These are phyloP conservation scores for Myriosclerotinia scirpicola DNA, from an alignment of 2,329 filamentous ascomycete species.

Conservation along the genomic window DNA sequence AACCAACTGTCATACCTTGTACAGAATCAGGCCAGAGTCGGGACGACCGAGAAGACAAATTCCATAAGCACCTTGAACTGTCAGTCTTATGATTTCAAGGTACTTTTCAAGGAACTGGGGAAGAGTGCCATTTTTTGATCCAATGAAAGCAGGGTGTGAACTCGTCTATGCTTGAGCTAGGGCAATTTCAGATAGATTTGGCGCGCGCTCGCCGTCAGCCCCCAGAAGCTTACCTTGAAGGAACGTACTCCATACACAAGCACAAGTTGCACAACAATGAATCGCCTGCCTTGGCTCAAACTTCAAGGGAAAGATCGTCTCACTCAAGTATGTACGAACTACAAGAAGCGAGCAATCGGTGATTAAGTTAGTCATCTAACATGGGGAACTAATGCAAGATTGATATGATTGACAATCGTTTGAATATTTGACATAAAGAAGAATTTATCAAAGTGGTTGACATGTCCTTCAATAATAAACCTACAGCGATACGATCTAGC, in stretches of 20 bases:
- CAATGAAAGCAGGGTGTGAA: background rate
- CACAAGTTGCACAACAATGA: background rate
- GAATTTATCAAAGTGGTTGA: too few relatives aligned
- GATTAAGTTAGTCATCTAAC: background rate
- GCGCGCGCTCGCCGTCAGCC: slow-evolving; percentile 3
- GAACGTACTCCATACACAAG: background rate
- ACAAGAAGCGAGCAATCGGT: too few relatives aligned
- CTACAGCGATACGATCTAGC: background rate
- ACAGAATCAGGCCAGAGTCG: too few relatives aligned
- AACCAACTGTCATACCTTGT: too few relatives aligned
- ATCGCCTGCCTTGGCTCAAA: background rate
- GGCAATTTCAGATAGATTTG: background rate
- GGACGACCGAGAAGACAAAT: too few relatives aligned
- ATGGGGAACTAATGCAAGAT: background rate
- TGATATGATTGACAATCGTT: too few relatives aligned
- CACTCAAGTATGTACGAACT: background rate
- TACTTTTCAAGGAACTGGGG: background rate
- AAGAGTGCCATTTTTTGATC: background rate
- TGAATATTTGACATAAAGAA: too few relatives aligned
- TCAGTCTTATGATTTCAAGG: background rate
- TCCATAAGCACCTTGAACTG: too few relatives aligned
- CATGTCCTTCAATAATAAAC: background rate
- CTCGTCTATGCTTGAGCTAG: background rate
- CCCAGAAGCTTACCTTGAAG: background rate
- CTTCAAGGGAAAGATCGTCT: slow-evolving; percentile 2